phyloP scores from a whole-genome alignment of 2,329 filamentous ascomycete species.

The Diaporthe amygdali region DNA sequence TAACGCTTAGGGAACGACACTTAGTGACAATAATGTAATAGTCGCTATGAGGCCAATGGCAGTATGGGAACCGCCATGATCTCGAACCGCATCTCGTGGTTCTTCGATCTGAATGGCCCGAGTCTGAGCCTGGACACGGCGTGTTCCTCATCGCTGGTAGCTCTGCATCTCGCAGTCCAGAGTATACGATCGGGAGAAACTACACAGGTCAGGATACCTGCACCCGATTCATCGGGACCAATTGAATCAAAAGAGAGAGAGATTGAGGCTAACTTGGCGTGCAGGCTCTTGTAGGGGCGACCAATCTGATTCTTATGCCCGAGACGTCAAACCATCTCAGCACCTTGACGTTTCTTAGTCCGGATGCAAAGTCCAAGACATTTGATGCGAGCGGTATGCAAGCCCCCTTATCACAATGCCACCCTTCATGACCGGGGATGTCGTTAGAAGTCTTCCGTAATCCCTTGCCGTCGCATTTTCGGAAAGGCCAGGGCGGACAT shows the following conservation, averaged over 20 bases:
- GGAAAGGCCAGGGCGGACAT: neutral
- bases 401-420: neutral
- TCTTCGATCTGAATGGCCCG: constrained; percentile 47
- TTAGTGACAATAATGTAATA: neutral
- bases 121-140: constrained; percentile 51
- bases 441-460: neutral
- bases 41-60: constrained; percentile 1
- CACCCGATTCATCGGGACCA: neutral
- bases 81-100: constrained; percentile 47
- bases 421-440: neutral
- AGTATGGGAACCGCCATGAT: constrained; percentile 37
- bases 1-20: neutral
- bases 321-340: constrained; percentile 39
- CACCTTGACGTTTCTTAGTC: constrained; percentile 42
- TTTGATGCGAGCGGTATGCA: constrained; percentile 45
- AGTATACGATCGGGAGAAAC: constrained; percentile 46
- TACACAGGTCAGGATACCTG: constrained; percentile 1
- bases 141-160: constrained; percentile 47
- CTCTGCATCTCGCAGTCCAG: constrained; percentile 45
- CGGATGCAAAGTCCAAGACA: constrained; percentile 41
- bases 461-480: neutral
- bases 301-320: constrained; percentile 39
- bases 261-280: constrained; percentile 34
- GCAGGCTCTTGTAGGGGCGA: constrained; percentile 35
- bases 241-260: constrained; percentile 30